phyloP scores from a whole-genome alignment of 1,284 basidiomycete genomes.

The Ceratobasidium sp. region DNA sequence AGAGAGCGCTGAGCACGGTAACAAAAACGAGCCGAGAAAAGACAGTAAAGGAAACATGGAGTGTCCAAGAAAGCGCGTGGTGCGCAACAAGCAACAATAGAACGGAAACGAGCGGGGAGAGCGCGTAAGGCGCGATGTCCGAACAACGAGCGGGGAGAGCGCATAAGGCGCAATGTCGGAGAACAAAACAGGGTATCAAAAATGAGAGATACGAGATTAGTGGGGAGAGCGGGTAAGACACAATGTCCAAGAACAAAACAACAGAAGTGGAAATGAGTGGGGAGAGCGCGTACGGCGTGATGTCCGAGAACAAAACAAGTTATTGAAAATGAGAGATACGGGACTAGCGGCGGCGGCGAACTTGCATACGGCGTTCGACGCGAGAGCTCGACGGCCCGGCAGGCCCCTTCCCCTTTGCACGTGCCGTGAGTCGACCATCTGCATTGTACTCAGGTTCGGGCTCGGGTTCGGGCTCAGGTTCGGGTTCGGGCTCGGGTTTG shows the following conservation, averaged over 20 bases:
- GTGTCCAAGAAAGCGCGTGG: not conserved
- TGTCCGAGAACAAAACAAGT: not conserved
- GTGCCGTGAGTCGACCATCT: not conserved
- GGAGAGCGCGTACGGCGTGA: not conserved
- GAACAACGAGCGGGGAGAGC: not conserved
- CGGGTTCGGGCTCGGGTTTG: not conserved
- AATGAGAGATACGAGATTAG: not conserved
- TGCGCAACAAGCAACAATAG: not conserved
- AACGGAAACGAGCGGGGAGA: not conserved
- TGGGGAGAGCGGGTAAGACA: not conserved
- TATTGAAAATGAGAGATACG: not conserved
- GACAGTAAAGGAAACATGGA: too few species aligned
- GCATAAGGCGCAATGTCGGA: not conserved
- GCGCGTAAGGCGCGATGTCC: not conserved
- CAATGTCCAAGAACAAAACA: not conserved
- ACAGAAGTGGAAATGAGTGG: not conserved
- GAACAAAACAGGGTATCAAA: too few species aligned
- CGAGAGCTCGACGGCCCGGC: not conserved
- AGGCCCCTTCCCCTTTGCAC: not conserved
- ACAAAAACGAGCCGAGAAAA: too few species aligned
- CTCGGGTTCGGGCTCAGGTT: conserved; percentile 1
- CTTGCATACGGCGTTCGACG: not conserved
- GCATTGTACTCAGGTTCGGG: not conserved
- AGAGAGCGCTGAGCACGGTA: too few species aligned
- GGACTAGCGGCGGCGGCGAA: not conserved